phyloP scores from a whole-genome alignment of 176 grass and related monocot genomes.

The Aegilops tauschii region DNA sequence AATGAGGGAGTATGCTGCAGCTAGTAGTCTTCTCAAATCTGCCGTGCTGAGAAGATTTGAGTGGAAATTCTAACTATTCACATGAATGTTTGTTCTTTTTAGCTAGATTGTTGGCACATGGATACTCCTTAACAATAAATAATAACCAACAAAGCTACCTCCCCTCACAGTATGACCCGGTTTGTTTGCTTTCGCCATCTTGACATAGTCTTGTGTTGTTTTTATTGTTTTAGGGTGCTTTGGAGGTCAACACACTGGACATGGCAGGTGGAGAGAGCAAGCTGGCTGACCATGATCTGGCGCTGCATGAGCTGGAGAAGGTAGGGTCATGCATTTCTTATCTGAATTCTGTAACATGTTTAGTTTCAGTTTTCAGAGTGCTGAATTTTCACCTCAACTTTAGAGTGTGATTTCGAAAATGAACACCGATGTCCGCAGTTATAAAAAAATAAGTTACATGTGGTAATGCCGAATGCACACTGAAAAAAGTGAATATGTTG shows the following conservation, averaged over 20 bases:
- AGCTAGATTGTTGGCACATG: not conserved
- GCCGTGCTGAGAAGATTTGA: not conserved
- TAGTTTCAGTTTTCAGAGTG: too few species aligned
- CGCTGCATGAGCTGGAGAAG: not conserved
- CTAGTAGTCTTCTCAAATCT: too few species aligned
- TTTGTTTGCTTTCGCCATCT: not conserved
- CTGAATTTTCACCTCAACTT: too few species aligned
- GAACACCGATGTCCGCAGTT: too few species aligned
- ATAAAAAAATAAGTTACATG: too few species aligned
- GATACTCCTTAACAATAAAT: not conserved
- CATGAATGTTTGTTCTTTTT: not conserved
- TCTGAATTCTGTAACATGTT: too few species aligned
- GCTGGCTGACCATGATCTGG: not conserved
- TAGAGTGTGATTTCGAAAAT: too few species aligned
- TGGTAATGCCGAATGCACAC: too few species aligned
- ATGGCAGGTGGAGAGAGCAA: not conserved
- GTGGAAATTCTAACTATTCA: not conserved
- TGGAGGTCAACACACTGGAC: not conserved
- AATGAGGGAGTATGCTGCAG: too few species aligned
- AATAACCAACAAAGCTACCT: not conserved
- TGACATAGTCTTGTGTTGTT: not conserved
- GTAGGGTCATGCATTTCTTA: too few species aligned
- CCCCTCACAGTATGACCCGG: not conserved
- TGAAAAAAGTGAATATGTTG: too few species aligned
- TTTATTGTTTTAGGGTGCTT: slow-evolving; percentile 5